Percentiles rank a stretch among this genome's conserved stretches.
Conservation (phyloP, 495 filamentous ascomycete species). For the Alectoria sarmentosa region DNA sequence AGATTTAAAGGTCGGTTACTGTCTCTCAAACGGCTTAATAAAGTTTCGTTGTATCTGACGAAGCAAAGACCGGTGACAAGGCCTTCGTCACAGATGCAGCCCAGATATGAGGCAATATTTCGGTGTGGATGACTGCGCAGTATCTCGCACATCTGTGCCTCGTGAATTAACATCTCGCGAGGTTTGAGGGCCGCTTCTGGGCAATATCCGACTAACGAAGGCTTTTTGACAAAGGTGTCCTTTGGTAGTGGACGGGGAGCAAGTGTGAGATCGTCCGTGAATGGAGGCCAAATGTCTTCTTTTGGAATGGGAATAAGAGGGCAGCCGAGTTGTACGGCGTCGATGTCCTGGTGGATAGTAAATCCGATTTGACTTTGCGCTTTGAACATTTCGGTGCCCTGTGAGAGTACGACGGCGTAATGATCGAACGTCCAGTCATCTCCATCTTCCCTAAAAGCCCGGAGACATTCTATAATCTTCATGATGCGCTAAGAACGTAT, state of each 20-base stretch:
- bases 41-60: slow-evolving; percentile 7
- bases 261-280: neutral
- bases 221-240: neutral
- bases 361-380: neutral
- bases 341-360: neutral
- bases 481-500: too few species aligned
- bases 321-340: neutral
- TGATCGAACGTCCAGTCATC: slow-evolving; percentile 3
- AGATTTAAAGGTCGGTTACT: slow-evolving; percentile 23
- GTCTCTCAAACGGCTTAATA: slow-evolving; percentile 9
- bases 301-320: neutral
- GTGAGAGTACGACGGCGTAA: neutral
- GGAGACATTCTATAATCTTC: slow-evolving; percentile 2
- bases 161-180: slow-evolving; percentile 24
- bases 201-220: neutral
- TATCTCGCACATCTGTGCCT: slow-evolving; percentile 31
- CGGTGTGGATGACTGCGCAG: slow-evolving; percentile 22
- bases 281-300: slow-evolving; percentile 6
- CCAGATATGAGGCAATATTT: slow-evolving; percentile 9
- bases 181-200: neutral
- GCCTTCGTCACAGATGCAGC: slow-evolving; percentile 27
- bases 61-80: slow-evolving; percentile 29
- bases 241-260: slow-evolving; percentile 1
- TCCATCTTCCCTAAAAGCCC: neutral
- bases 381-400: neutral